A percentile compares a stretch with the other conserved stretches of the same genome.
Conservation (phyloP, 1,139 yeast genomes). For the Suhomyces bribrorum region DNA sequence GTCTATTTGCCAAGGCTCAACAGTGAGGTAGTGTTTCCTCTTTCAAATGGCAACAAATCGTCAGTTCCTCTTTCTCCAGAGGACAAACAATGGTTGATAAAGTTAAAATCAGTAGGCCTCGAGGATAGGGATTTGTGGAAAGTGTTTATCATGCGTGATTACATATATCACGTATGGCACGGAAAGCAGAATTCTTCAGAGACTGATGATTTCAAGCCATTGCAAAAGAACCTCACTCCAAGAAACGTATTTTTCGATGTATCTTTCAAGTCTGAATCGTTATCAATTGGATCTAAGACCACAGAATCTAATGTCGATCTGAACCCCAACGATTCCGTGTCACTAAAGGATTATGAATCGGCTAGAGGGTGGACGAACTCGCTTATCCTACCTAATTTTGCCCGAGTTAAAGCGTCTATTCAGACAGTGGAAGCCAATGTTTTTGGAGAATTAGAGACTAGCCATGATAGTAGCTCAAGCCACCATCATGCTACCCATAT, state of each 20-base stretch:
- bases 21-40: slow-evolving; percentile 18
- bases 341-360: slow-evolving; percentile 19
- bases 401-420: slow-evolving; percentile 49
- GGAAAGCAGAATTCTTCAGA: slow-evolving; percentile 11
- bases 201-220: slow-evolving; percentile 14
- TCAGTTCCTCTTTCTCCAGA: slow-evolving; percentile 49
- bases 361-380: slow-evolving; percentile 22
- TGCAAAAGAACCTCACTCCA: slow-evolving; percentile 34
- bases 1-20: slow-evolving; percentile 35
- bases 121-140: slow-evolving; percentile 81
- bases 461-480: slow-evolving; percentile 27
- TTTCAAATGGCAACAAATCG: slow-evolving; percentile 18
- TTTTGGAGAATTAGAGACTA: slow-evolving; percentile 57
- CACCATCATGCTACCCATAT: slow-evolving; percentile 20
- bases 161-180: slow-evolving; percentile 54
- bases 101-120: slow-evolving; percentile 69
- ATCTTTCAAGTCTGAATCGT: slow-evolving; percentile 47
- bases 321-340: slow-evolving; percentile 19
- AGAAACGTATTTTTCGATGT: slow-evolving; percentile 70
- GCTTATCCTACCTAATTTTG: slow-evolving; percentile 35
- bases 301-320: slow-evolving; percentile 24
- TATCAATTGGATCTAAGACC: slow-evolving; percentile 19
- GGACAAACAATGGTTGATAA: slow-evolving; percentile 75
- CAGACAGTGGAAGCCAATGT: slow-evolving; percentile 61
- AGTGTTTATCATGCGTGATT: slow-evolving; percentile 65